Evolutionary conservation across 2,329 filamentous ascomycete species (phyloP).

Genomic region (Amauroascus verrucosus): DNA sequence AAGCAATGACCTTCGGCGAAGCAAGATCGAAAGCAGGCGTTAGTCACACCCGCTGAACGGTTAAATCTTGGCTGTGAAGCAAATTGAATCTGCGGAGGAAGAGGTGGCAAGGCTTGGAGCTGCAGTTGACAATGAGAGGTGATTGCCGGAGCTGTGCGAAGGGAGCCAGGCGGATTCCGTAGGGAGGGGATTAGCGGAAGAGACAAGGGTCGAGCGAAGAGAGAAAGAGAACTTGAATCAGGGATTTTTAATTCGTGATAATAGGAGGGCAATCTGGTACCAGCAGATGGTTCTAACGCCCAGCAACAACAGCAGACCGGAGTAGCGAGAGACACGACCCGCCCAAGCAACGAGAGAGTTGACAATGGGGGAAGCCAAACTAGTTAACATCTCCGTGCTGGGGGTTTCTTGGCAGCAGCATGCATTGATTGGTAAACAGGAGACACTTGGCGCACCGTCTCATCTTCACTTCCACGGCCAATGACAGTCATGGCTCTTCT

Average conservation of each 20-base stretch:
- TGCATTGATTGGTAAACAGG: slow-evolving; percentile 11
- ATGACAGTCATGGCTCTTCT: slow-evolving; percentile 4
- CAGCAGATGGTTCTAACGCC: slow-evolving; percentile 5
- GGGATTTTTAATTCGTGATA: neutral
- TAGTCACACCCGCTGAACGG: neutral
- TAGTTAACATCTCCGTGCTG: slow-evolving; percentile 4
- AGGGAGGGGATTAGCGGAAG: neutral
- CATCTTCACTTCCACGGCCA: slow-evolving; percentile 11
- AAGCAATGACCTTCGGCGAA: neutral
- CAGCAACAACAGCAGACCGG: neutral
- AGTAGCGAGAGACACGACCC: slow-evolving; percentile 3
- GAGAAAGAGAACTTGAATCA: neutral
- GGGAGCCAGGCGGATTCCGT: neutral
- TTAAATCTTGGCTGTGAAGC: neutral
- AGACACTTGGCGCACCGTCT: slow-evolving; percentile 15
- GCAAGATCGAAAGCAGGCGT: neutral
- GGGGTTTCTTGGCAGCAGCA: slow-evolving; percentile 9
- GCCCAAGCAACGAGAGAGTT: slow-evolving; percentile 2
- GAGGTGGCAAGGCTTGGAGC: neutral
- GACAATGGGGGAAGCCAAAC: slow-evolving; percentile 3
- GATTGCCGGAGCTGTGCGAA: slow-evolving; percentile 3
- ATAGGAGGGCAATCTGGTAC: slow-evolving; percentile 4
- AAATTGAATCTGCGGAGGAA: neutral
- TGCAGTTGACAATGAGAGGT: neutral
- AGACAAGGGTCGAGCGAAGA: neutral